phyloP scores from a whole-genome alignment of 1,284 basidiomycete genomes.

The Ceratobasidium sp. region DNA sequence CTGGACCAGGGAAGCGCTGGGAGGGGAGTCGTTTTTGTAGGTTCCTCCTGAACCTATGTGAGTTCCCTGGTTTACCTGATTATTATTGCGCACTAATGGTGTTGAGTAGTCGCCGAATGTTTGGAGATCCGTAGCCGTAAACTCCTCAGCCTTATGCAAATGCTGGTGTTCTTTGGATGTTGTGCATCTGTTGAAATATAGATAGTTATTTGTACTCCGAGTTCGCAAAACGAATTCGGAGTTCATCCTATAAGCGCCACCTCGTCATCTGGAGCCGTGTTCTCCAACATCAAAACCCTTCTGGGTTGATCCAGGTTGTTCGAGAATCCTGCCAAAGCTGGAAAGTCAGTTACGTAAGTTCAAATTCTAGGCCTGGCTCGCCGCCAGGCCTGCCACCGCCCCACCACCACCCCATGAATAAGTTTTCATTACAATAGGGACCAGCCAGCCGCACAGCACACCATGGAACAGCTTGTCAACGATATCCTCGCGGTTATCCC shows the following conservation, averaged over 20 bases:
- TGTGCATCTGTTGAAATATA: not conserved
- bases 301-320: constrained; percentile 17
- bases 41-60: constrained; percentile 83
- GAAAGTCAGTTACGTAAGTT: constrained; percentile 24
- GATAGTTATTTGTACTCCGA: not conserved
- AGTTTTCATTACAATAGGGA: not conserved
- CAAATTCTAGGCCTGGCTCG: not conserved
- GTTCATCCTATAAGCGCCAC: too few relatives aligned
- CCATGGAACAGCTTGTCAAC: not conserved
- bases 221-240: too few relatives aligned
- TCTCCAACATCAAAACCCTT: constrained; percentile 11
- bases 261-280: not conserved
- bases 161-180: not conserved
- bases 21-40: constrained; percentile 77
- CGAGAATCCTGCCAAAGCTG: constrained; percentile 10
- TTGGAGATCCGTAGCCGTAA: constrained; percentile 43
- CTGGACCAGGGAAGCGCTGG: constrained; percentile 92
- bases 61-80: constrained; percentile 54
- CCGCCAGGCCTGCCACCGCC: not conserved
- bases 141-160: not conserved
- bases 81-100: not conserved
- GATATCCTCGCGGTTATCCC: constrained; percentile 34
- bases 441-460: not conserved
- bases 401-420: constrained; percentile 12
- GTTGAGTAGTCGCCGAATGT: constrained; percentile 41